These are phyloP conservation scores for Graphium sp. DNA, from an alignment of 2,329 filamentous ascomycete species.

Conservation along the genomic window DNA sequence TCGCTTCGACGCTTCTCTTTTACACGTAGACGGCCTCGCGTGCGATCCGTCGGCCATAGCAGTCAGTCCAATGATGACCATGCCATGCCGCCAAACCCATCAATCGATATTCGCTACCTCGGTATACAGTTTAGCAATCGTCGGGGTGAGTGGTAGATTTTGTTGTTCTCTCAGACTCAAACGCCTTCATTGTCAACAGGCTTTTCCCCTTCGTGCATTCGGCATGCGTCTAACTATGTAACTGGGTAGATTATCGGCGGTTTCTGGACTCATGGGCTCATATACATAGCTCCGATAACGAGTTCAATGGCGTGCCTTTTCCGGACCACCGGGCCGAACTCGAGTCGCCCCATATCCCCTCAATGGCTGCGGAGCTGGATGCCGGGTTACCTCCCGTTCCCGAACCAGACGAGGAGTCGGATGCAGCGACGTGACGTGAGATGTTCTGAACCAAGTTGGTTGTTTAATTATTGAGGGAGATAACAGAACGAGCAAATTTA, in stretches of 20 bases:
- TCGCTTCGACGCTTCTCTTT: conserved; percentile 23
- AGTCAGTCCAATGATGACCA: too few relatives aligned
- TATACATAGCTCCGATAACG: conserved; percentile 26
- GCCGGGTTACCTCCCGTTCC: conserved; percentile 12
- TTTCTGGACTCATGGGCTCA: conserved; percentile 28
- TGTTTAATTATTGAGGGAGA: too few relatives aligned
- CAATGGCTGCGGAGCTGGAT: conserved; percentile 8
- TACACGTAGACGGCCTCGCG: conserved; percentile 21
- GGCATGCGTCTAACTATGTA: not conserved
- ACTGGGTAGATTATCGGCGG: conserved; percentile 21
- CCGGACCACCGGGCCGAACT: conserved; percentile 27
- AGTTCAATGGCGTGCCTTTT: conserved; percentile 26
- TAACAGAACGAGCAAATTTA: too few relatives aligned
- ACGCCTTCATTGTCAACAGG: too few relatives aligned
- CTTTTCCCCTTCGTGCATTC: too few relatives aligned
- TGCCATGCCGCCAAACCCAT: conserved; percentile 10
- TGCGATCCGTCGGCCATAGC: conserved; percentile 13
- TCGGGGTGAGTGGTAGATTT: conserved; percentile 18
- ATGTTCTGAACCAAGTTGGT: too few relatives aligned
- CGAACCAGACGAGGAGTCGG: conserved; percentile 9
- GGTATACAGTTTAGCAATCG: conserved; percentile 30
- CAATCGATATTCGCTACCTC: conserved; percentile 27
- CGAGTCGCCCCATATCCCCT: conserved; percentile 25
- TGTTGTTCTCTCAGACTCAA: not conserved
- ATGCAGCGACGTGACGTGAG: too few relatives aligned